Evolutionary conservation across 331 rosid genomes (phyloP).

Genomic region (Erythrophleum ivorense): DNA sequence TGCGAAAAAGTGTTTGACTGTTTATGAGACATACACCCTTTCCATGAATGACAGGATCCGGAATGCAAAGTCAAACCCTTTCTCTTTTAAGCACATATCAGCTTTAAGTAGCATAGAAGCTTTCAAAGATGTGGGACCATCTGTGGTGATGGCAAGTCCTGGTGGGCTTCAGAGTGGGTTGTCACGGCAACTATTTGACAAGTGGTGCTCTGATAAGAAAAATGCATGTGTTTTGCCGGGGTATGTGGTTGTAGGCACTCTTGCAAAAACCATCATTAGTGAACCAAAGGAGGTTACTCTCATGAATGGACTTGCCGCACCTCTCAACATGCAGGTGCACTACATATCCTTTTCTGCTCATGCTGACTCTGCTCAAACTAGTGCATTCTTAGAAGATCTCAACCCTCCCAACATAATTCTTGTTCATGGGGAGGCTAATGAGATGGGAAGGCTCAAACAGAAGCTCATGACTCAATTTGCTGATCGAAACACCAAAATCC

Average conservation of each 20-base stretch:
- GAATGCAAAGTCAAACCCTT: conserved; percentile 91
- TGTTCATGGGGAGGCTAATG: conserved; percentile 14
- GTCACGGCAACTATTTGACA: conserved; percentile 86
- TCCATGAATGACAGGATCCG: conserved; percentile 95
- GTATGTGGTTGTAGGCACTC: conserved; percentile 78
- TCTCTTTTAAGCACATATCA: conserved; percentile 66
- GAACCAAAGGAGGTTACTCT: conserved; percentile 17
- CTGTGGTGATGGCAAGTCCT: conserved; percentile 98
- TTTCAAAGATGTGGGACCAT: conserved; percentile 89
- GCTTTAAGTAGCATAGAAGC: conserved; percentile 84
- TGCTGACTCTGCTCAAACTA: conserved; percentile 1
- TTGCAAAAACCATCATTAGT: conserved; percentile 10
- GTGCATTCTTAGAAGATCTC: neutral
- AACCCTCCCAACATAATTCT: conserved; percentile 23
- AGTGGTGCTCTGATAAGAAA: conserved; percentile 93
- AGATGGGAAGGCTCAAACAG: conserved; percentile 16
- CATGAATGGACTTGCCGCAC: conserved; percentile 14
- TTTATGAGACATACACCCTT: conserved; percentile 92
- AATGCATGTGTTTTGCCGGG: conserved; percentile 81
- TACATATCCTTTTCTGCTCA: conserved; percentile 17
- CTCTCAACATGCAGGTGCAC: conserved; percentile 12
- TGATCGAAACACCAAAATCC: conserved; percentile 19
- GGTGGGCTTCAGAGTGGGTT: conserved; percentile 88
- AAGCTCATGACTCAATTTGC: conserved; percentile 10
- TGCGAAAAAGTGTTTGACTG: conserved; percentile 88